Conservation (phyloP, 768 basidiomycete species). For the Suillus placidus region DNA sequence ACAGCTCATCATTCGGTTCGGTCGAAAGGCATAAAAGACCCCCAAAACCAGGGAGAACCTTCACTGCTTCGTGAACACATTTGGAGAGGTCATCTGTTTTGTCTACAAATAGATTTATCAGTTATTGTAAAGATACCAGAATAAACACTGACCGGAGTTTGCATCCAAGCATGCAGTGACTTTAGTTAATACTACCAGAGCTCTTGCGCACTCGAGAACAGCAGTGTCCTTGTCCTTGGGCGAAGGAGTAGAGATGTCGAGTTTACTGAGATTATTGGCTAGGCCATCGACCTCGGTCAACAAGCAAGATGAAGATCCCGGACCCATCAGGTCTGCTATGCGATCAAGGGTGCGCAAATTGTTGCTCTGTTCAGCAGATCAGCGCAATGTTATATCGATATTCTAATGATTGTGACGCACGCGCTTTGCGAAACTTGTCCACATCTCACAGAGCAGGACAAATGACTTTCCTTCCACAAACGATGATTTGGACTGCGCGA, state of each 20-base stretch:
- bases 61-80: slow-evolving; percentile 23
- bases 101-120: not conserved
- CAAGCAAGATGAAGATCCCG: not conserved
- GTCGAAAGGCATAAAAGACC: slow-evolving; percentile 12
- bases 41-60: slow-evolving; percentile 24
- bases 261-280: slow-evolving; percentile 18
- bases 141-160: not conserved
- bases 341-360: slow-evolving; percentile 51
- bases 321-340: slow-evolving; percentile 46
- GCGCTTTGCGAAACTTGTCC: slow-evolving; percentile 67
- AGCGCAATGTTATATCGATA: not conserved
- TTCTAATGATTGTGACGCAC: slow-evolving; percentile 37
- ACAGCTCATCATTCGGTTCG: slow-evolving; percentile 36
- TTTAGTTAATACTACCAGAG: slow-evolving; percentile 49
- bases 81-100: slow-evolving; percentile 19
- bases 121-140: not conserved
- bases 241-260: slow-evolving; percentile 12
- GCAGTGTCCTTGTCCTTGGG: slow-evolving; percentile 15
- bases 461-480: slow-evolving; percentile 59
- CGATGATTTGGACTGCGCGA: slow-evolving; percentile 41
- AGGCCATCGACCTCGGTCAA: slow-evolving; percentile 24
- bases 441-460: slow-evolving; percentile 68
- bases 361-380: slow-evolving; percentile 40
- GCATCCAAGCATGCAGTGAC: slow-evolving; percentile 39
- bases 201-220: slow-evolving; percentile 41